These are phyloP conservation scores for Coemansia sp. DNA, from an alignment of 192 early-diverging fungal species.

Conservation along the genomic window DNA sequence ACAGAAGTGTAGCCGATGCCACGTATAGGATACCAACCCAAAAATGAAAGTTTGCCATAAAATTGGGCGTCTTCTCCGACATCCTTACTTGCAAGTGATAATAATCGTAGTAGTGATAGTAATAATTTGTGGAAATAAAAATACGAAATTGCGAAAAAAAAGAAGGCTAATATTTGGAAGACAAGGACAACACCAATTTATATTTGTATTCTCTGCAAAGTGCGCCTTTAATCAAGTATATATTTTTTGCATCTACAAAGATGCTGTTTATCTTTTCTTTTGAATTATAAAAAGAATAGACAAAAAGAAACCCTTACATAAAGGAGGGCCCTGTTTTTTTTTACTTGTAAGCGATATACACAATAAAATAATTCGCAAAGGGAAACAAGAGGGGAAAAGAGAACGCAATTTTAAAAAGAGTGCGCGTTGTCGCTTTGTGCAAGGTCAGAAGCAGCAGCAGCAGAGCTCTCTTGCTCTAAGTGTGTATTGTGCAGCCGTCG, in stretches of 20 bases:
- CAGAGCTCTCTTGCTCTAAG: slow-evolving; percentile 23
- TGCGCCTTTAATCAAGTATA: not conserved
- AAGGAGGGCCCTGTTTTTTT: no score
- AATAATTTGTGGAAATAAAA: no score
- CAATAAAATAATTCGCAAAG: not conserved
- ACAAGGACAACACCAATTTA: not conserved
- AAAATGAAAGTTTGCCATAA: not conserved
- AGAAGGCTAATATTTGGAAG: not conserved
- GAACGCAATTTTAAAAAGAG: not conserved
- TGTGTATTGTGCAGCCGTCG: slow-evolving; percentile 25
- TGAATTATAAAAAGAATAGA: not conserved
- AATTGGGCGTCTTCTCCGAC: no score
- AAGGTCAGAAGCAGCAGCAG: no score
- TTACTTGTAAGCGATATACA: not conserved
- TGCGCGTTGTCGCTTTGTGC: not conserved
- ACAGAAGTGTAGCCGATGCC: not conserved
- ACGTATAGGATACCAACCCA: no score
- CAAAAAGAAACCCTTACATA: not conserved
- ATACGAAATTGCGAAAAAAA: no score
- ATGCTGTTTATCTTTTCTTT: not conserved
- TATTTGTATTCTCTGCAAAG: not conserved
- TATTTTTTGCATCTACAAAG: not conserved
- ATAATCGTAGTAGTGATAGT: no score
- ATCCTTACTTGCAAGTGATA: no score
- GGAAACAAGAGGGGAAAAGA: no score